phyloP scores from a whole-genome alignment of 1,284 basidiomycete genomes.

The Lentinus polychrous region DNA sequence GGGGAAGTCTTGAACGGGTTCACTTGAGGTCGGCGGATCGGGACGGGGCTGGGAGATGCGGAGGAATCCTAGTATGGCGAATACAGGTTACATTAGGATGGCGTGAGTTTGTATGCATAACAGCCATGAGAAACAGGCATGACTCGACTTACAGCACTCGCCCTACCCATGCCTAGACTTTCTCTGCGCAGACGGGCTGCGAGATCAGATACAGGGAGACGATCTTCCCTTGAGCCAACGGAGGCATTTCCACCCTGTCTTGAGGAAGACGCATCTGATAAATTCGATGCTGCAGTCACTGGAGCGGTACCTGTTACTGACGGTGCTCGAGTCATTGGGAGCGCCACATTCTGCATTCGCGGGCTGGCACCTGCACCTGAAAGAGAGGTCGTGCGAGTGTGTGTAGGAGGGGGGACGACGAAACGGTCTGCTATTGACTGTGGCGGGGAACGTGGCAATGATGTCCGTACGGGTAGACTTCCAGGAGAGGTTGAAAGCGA shows the following conservation, averaged over 20 bases:
- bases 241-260: constrained; percentile 29
- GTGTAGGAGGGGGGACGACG: constrained; percentile 36
- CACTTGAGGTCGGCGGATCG: constrained; percentile 48
- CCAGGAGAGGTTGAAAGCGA: constrained; percentile 39
- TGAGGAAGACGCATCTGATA: constrained; percentile 33
- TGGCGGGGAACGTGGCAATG: constrained; percentile 36
- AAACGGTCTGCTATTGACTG: constrained; percentile 49
- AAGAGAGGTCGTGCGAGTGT: constrained; percentile 30
- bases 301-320: constrained; percentile 20
- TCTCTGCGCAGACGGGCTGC: constrained; percentile 36
- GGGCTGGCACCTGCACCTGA: constrained; percentile 21
- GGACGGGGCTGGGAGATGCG: constrained; percentile 38
- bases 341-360: constrained; percentile 28
- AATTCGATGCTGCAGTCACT: constrained; percentile 24
- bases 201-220: constrained; percentile 20
- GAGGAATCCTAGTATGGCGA: constrained; percentile 23
- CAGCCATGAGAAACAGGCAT: not conserved
- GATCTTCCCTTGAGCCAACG: constrained; percentile 32
- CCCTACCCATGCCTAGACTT: constrained; percentile 31
- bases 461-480: constrained; percentile 36
- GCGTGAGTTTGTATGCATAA: constrained; percentile 3
- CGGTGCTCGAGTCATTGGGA: constrained; percentile 27
- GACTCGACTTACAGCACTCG: constrained; percentile 14
- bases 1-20: constrained; percentile 69
- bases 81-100: not conserved